Evolutionary conservation across 2,329 filamentous ascomycete species (phyloP).

Genomic region (Ophiobolus disseminans): DNA sequence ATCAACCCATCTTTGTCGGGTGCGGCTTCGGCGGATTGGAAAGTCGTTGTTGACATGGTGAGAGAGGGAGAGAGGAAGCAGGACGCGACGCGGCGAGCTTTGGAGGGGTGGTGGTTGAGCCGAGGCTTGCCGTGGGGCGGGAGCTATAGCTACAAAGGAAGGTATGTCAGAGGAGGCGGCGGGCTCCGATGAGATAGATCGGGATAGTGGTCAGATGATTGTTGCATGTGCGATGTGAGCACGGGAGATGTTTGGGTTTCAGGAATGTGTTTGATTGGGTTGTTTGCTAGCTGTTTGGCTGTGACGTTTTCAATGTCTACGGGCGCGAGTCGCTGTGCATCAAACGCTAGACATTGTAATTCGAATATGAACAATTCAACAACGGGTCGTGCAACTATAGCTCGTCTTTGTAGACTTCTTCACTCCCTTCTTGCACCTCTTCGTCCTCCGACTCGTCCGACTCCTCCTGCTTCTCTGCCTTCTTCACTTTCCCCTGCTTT

Average conservation of each 20-base stretch:
- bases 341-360: too few relatives aligned
- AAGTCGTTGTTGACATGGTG: slow-evolving; percentile 43
- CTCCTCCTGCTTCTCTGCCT: slow-evolving; percentile 19
- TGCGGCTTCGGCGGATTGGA: slow-evolving; percentile 38
- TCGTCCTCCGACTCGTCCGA: slow-evolving; percentile 28
- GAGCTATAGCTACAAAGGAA: slow-evolving; percentile 22
- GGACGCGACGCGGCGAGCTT: slow-evolving; percentile 22
- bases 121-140: slow-evolving; percentile 21
- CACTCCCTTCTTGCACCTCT: slow-evolving; percentile 44
- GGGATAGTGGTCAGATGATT: too few relatives aligned
- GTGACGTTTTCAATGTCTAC: too few relatives aligned
- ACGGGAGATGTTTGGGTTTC: too few relatives aligned
- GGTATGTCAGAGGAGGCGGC: slow-evolving; percentile 18
- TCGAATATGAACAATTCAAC: too few relatives aligned
- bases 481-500: slow-evolving; percentile 30
- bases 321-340: too few relatives aligned
- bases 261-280: too few relatives aligned
- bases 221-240: too few relatives aligned
- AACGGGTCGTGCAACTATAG: slow-evolving; percentile 26
- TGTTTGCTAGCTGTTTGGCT: too few relatives aligned
- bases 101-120: slow-evolving; percentile 13
- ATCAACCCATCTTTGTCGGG: slow-evolving; percentile 53
- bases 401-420: slow-evolving; percentile 53
- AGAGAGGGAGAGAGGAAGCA: slow-evolving; percentile 25
- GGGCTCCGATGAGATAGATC: slow-evolving; percentile 17